Conservation (phyloP, 2,329 filamentous ascomycete species). For the Xylaria sp. region DNA sequence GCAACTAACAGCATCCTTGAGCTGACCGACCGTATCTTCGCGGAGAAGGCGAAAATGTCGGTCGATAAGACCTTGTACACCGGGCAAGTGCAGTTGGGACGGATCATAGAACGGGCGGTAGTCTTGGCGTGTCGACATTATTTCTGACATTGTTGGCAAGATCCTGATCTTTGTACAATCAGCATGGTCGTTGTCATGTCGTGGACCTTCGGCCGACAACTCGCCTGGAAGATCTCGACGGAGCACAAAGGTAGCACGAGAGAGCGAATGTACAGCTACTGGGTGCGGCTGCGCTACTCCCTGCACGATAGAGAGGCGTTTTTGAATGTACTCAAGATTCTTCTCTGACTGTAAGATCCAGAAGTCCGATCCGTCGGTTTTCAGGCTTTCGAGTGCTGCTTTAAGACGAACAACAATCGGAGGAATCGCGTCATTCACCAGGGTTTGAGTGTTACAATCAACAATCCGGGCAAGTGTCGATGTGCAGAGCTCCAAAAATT, state of each 20-base stretch:
- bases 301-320: slow-evolving; percentile 12
- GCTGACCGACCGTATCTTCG: slow-evolving; percentile 59
- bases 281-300: background rate
- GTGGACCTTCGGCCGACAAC: slow-evolving; percentile 23
- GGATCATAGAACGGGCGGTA: slow-evolving; percentile 51
- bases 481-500: slow-evolving; percentile 23
- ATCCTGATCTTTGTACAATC: slow-evolving; percentile 54
- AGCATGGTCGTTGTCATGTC: slow-evolving; percentile 45
- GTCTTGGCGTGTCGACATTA: slow-evolving; percentile 48
- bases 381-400: slow-evolving; percentile 7
- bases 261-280: background rate
- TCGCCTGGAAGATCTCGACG: slow-evolving; percentile 14
- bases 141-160: slow-evolving; percentile 55
- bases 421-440: slow-evolving; percentile 6
- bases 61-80: slow-evolving; percentile 56
- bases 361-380: slow-evolving; percentile 1
- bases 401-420: slow-evolving; percentile 10
- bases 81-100: slow-evolving; percentile 47
- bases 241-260: slow-evolving; percentile 9
- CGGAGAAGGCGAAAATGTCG: slow-evolving; percentile 60
- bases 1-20: slow-evolving; percentile 46
- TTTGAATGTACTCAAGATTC: slow-evolving; percentile 22
- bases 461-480: slow-evolving; percentile 16
- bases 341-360: slow-evolving; percentile 19
- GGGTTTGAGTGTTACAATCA: slow-evolving; percentile 18